Conservation (phyloP, 2,329 filamentous ascomycete genomes). For the Cladosporium sp. region DNA sequence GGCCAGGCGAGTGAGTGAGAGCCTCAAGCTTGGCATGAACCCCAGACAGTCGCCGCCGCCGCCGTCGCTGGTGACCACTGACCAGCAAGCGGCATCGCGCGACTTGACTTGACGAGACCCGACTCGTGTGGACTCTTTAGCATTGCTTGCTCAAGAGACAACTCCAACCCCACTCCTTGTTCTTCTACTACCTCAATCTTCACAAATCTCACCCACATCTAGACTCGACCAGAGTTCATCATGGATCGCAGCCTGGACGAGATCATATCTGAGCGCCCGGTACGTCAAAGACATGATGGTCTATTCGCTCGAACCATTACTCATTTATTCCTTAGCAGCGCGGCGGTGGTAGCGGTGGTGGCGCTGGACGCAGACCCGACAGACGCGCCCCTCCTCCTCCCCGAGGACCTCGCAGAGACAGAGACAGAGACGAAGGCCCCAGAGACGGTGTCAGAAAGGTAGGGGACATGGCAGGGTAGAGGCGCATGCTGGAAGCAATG, state of each 20-base stretch:
- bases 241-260: slow-evolving; percentile 68
- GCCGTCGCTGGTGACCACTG: background rate
- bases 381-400: slow-evolving; percentile 84
- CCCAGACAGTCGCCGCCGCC: no score
- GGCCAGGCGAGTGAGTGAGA: background rate
- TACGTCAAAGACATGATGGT: slow-evolving; percentile 37
- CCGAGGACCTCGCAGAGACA: slow-evolving; percentile 52
- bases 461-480: slow-evolving; percentile 17
- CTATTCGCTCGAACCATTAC: background rate
- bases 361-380: slow-evolving; percentile 30
- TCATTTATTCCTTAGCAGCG: slow-evolving; percentile 23
- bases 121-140: background rate
- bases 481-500: slow-evolving; percentile 1
- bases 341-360: slow-evolving; percentile 28
- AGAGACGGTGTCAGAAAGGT: slow-evolving; percentile 93
- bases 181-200: background rate
- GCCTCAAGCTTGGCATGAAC: background rate
- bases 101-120: background rate
- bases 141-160: background rate
- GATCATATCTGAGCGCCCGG: slow-evolving; percentile 62
- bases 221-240: slow-evolving; percentile 21
- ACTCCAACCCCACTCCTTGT: background rate
- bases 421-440: slow-evolving; percentile 62
- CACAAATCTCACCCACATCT: background rate
- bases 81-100: background rate